Evolutionary conservation across 1,284 basidiomycete species (phyloP), one percentile per base, ranked within the genome.

Genomic region (Sporisorium reilianum): DNA sequence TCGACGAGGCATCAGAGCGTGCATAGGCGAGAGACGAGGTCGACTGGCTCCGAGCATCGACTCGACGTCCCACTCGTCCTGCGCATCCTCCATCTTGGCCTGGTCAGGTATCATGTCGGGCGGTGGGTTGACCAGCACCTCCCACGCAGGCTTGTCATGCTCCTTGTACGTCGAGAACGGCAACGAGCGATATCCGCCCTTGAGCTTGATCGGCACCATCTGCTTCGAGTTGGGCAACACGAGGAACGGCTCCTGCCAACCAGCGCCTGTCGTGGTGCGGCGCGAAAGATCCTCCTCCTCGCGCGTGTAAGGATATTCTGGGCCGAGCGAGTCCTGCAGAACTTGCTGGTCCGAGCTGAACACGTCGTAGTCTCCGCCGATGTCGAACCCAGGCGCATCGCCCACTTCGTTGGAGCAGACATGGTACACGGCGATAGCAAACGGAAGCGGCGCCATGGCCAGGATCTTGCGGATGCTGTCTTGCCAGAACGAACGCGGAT

Each of bases 11-110:
- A 49, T 40, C 8, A 70, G 44, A n/a, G 61, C 57, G 45, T 70
- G 57, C 62, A 53, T 64, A 10, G 53, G 45, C 10, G 67, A 56
- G 2, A 61, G 48, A 30, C 64, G 51, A 18, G 69, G 69, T 38
- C 41, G 59, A 44, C 44, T 54, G 14, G 60, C 53, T 5, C 69
- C 63, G 10, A 72, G 48, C 55, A 66, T 63, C 25, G 64, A 59
- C 36, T 72, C 69, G 41, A 72, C 64, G 22, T 72, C 69, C 64
- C 69, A 72, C 26, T 66, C 64, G 8, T 72, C 64, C 30, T 72
- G 59, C n/a, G 55, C 64, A 18, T 63, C 55, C 11, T 6, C 45
- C 59, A 55, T 46, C 22, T 44, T 30, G 6, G 48, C 51, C 22
- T 48, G 36, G 26, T 63, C 48, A 0, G 51, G 56, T 58, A 59